Percentiles rank a stretch among this genome's conserved stretches.
Conservation (phyloP, 108 stramenopile genomes). For the Aurantiochytrium sp. region DNA sequence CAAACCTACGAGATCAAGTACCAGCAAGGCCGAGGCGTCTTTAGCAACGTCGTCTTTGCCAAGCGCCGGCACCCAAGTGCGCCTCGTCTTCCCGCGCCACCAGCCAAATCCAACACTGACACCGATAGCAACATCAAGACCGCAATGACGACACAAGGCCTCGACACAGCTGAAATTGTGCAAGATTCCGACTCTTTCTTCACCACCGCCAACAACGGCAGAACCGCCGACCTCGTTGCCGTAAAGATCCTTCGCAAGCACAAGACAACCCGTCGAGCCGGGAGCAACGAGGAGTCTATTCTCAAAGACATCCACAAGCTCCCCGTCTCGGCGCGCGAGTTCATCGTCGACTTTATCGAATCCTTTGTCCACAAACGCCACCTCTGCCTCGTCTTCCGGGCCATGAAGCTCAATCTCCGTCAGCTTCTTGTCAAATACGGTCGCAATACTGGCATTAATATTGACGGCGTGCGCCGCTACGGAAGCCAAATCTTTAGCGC, state of each 20-base stretch:
- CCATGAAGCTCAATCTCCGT: constrained; percentile 70
- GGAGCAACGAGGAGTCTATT: constrained; percentile 62
- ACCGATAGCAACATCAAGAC: neutral
- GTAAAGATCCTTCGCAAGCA: constrained; percentile 93
- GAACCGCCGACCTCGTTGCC: constrained; percentile 53
- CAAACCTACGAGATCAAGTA: neutral
- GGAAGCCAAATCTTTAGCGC: constrained; percentile 80
- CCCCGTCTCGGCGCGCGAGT: constrained; percentile 30
- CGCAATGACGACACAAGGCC: neutral
- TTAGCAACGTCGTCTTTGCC: constrained; percentile 17
- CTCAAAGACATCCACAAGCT: constrained; percentile 27
- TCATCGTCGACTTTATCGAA: constrained; percentile 44
- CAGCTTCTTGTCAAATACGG: constrained; percentile 78
- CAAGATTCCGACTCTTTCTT: neutral
- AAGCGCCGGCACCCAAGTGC: neutral
- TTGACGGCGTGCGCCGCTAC: constrained; percentile 78
- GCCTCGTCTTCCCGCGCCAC: neutral
- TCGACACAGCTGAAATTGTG: neutral
- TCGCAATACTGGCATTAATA: constrained; percentile 74
- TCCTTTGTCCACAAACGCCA: constrained; percentile 64
- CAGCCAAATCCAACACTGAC: neutral
- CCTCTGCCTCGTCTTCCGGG: constrained; percentile 70
- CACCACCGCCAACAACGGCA: too few species aligned
- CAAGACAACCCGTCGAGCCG: constrained; percentile 93
- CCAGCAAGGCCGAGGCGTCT: neutral